phyloP scores from a whole-genome alignment of 2,329 filamentous ascomycete genomes.

The Colletotrichum neosansevieriae region DNA sequence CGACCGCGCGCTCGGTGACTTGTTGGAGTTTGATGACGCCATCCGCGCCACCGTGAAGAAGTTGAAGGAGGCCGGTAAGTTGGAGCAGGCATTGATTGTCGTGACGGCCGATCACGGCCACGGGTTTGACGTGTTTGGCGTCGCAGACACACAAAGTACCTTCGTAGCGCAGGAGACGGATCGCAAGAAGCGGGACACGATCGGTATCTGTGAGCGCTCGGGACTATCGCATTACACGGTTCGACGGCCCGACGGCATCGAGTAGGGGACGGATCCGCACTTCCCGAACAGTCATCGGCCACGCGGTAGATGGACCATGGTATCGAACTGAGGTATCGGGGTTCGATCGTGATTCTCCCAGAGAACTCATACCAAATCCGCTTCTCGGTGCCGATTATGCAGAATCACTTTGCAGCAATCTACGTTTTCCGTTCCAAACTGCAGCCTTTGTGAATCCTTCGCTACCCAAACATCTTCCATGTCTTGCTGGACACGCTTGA shows the following conservation, averaged over 20 bases:
- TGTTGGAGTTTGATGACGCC: slow-evolving; percentile 88
- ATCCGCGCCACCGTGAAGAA: slow-evolving; percentile 79
- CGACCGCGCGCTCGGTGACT: slow-evolving; percentile 84
- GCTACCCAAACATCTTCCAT: slow-evolving; percentile 48
- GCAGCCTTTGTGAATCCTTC: slow-evolving; percentile 46
- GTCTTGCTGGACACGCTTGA: slow-evolving; percentile 45
- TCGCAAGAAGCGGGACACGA: slow-evolving; percentile 79
- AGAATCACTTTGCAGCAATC: slow-evolving; percentile 46
- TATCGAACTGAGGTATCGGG: too few relatives aligned
- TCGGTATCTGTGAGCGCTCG: slow-evolving; percentile 79
- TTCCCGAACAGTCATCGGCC: too few relatives aligned
- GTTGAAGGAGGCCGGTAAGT: slow-evolving; percentile 72
- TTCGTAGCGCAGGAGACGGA: slow-evolving; percentile 75
- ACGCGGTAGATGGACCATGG: neutral
- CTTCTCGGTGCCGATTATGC: slow-evolving; percentile 26
- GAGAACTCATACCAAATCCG: slow-evolving; percentile 25
- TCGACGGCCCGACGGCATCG: slow-evolving; percentile 66
- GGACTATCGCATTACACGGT: slow-evolving; percentile 81
- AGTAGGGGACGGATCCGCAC: slow-evolving; percentile 78
- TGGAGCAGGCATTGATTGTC: slow-evolving; percentile 82
- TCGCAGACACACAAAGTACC: slow-evolving; percentile 84
- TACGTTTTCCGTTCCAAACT: slow-evolving; percentile 47
- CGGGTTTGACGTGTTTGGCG: slow-evolving; percentile 88
- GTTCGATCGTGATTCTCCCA: too few relatives aligned
- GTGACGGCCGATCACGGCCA: slow-evolving; percentile 92